A percentile compares a stretch with the other conserved stretches of the same genome.
Evolutionary conservation across 2,329 filamentous ascomycete species (phyloP).

Genomic region (Ascocoryne sarcoides): DNA sequence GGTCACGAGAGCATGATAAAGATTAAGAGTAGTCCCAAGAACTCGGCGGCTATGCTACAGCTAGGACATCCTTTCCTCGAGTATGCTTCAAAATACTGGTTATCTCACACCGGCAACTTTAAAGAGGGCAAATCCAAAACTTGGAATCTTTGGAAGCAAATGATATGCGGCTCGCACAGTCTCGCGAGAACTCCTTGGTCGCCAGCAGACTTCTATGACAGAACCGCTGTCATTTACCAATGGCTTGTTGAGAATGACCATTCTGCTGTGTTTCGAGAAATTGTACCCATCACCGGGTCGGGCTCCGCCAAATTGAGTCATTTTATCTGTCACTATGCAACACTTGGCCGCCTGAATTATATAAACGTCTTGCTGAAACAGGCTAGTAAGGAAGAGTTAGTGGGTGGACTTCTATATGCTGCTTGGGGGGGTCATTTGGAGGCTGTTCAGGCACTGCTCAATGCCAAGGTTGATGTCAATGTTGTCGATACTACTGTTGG

Average conservation of each 20-base stretch:
- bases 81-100: constrained; percentile 11
- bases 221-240: constrained; percentile 1
- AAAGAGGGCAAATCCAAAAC: constrained; percentile 8
- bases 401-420: constrained; percentile 7
- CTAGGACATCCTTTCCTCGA: constrained; percentile 10
- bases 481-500: neutral
- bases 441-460: constrained; percentile 5
- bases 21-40: constrained; percentile 2
- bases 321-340: constrained; percentile 6
- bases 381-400: constrained; percentile 2
- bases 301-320: neutral
- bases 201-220: constrained; percentile 1
- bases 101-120: constrained; percentile 9
- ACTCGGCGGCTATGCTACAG: constrained; percentile 3
- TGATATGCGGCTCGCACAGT: constrained; percentile 6
- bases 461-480: constrained; percentile 10
- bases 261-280: constrained; percentile 6
- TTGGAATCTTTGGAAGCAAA: constrained; percentile 11
- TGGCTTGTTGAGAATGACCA: constrained; percentile 5
- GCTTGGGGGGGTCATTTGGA: constrained; percentile 4
- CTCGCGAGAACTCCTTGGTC: constrained; percentile 9
- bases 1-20: constrained; percentile 3
- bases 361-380: constrained; percentile 3
- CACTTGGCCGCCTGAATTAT: constrained; percentile 5
- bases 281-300: constrained; percentile 1